phyloP scores from a whole-genome alignment of 1,139 yeast species.

The Debaryomyces nepalensis region DNA sequence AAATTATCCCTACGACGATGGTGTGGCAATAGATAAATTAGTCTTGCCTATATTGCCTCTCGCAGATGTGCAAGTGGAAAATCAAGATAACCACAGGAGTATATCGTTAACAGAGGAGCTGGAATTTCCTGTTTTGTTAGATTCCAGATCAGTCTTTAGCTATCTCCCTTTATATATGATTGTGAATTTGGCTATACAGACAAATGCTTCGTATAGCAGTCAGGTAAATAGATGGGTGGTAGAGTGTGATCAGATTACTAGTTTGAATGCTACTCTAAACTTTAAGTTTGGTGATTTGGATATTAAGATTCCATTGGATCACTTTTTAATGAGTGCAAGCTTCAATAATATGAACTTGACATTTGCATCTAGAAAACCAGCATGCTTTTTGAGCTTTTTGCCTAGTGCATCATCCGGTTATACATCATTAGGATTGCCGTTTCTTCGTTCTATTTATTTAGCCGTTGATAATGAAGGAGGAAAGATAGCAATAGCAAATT shows the following conservation, averaged over 20 bases:
- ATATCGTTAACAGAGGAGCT: conserved; percentile 38
- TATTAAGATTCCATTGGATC: conserved; percentile 56
- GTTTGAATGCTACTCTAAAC: conserved; percentile 54
- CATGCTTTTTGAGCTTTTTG: conserved; percentile 62
- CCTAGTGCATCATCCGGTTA: conserved; percentile 59
- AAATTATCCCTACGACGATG: conserved; percentile 29
- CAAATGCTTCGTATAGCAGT: conserved; percentile 67
- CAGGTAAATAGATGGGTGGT: conserved; percentile 66
- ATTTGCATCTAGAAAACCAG: conserved; percentile 58
- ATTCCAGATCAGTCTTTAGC: conserved; percentile 57
- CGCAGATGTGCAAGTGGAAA: conserved; percentile 55
- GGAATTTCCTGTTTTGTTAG: conserved; percentile 62
- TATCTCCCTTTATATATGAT: conserved; percentile 64
- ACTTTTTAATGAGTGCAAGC: conserved; percentile 50
- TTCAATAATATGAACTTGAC: conserved; percentile 37
- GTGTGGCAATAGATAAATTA: conserved; percentile 25
- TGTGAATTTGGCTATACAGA: conserved; percentile 71
- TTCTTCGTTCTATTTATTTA: conserved; percentile 58
- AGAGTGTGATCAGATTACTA: conserved; percentile 53
- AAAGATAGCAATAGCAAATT: conserved; percentile 53
- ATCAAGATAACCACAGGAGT: conserved; percentile 40
- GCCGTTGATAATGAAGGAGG: conserved; percentile 70
- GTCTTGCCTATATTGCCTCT: conserved; percentile 62
- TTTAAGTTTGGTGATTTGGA: conserved; percentile 59
- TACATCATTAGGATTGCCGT: conserved; percentile 64